These are phyloP conservation scores for Blastomyces gilchristii DNA, from an alignment of 2,329 filamentous ascomycete species.

Conservation along the genomic window DNA sequence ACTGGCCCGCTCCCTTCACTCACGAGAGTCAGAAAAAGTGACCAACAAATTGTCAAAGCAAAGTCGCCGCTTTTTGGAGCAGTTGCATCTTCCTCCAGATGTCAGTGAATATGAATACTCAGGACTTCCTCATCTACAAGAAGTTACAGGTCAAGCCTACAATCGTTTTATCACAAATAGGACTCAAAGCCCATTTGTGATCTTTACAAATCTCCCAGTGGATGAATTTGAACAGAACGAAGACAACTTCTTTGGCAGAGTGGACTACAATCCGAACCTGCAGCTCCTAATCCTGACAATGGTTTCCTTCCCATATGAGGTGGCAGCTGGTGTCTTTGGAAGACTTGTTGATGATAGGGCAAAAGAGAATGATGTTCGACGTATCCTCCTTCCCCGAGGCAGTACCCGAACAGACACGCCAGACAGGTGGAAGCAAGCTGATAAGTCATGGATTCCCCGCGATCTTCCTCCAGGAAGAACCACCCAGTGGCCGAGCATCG, in stretches of 20 bases:
- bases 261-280: constrained; percentile 4
- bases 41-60: neutral
- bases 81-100: constrained; percentile 2
- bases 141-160: constrained; percentile 3
- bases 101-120: constrained; percentile 7
- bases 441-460: constrained; percentile 5
- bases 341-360: neutral
- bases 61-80: constrained; percentile 1
- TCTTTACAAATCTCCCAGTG: constrained; percentile 3
- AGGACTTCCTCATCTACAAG: constrained; percentile 2
- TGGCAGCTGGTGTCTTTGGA: neutral
- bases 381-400: neutral
- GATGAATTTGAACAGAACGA: constrained; percentile 7
- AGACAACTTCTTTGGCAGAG: neutral
- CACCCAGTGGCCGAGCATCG: constrained; percentile 4
- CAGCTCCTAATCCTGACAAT: constrained; percentile 5
- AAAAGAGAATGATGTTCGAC: neutral
- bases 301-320: constrained; percentile 5
- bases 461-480: constrained; percentile 3
- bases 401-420: neutral
- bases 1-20: neutral
- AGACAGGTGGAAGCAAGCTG: neutral
- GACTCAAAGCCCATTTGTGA: constrained; percentile 7
- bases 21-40: neutral
- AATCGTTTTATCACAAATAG: neutral